phyloP scores from a whole-genome alignment of 2,329 filamentous ascomycete species.

The Sphaceloma murrayae region DNA sequence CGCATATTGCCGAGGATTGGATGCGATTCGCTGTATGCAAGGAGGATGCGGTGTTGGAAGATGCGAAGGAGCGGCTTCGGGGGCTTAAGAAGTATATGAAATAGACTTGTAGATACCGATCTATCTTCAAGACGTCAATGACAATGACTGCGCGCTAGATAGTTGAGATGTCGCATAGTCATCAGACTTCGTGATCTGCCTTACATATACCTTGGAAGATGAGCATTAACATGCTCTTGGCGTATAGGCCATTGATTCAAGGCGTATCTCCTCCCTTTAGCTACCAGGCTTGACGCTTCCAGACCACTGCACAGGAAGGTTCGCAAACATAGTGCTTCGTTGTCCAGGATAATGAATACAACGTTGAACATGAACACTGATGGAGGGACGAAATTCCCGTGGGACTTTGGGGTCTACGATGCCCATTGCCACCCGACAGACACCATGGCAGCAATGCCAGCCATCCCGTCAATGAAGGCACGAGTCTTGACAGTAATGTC shows the following conservation, averaged over 20 bases:
- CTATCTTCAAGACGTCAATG: too few species aligned
- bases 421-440: constrained; percentile 81
- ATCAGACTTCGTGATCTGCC: too few species aligned
- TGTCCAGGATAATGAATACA: too few species aligned
- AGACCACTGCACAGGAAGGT: too few species aligned
- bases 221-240: too few species aligned
- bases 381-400: constrained; percentile 44
- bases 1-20: constrained; percentile 82
- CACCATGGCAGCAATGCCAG: constrained; percentile 52
- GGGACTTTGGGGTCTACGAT: constrained; percentile 63
- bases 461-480: constrained; percentile 56
- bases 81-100: constrained; percentile 42
- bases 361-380: constrained; percentile 21
- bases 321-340: too few species aligned
- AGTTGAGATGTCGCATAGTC: too few species aligned
- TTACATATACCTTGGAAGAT: too few species aligned
- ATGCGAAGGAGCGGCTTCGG: constrained; percentile 40
- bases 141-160: too few species aligned
- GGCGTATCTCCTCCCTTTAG: too few species aligned
- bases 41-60: constrained; percentile 63
- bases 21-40: constrained; percentile 95
- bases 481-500: constrained; percentile 64
- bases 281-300: too few species aligned
- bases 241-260: too few species aligned
- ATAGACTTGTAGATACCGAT: constrained; percentile 3